Percentiles rank a stretch among this genome's conserved stretches.
phyloP scores from a whole-genome alignment of 495 filamentous ascomycete species.

The Entonaema liquescens region DNA sequence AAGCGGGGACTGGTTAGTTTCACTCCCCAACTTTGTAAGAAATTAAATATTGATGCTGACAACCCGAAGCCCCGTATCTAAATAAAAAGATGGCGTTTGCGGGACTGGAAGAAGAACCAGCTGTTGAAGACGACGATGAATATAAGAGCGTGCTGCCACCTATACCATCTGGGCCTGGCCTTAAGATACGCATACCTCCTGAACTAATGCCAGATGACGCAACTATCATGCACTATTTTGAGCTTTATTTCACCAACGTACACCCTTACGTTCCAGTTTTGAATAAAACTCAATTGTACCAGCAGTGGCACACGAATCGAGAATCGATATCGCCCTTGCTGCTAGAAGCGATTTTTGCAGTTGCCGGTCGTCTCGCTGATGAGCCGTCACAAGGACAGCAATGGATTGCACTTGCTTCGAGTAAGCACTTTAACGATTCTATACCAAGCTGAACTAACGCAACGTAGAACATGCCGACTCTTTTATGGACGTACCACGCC shows the following conservation, averaged over 20 bases:
- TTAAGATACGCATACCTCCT: conserved; percentile 86
- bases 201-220: conserved; percentile 93
- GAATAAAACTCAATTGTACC: conserved; percentile 83
- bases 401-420: conserved; percentile 92
- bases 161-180: conserved; percentile 69
- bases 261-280: conserved; percentile 97
- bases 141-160: conserved; percentile 69
- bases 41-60: conserved; percentile 10
- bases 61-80: conserved; percentile 78
- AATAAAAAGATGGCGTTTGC: conserved; percentile 68
- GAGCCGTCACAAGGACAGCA: conserved; percentile 86
- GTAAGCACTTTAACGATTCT: conserved; percentile 60
- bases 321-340: conserved; percentile 90
- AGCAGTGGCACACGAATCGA: conserved; percentile 89
- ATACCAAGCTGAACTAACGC: conserved; percentile 9
- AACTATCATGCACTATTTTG: conserved; percentile 84
- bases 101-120: conserved; percentile 72
- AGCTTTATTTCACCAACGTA: conserved; percentile 90
- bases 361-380: conserved; percentile 82
- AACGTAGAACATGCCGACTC: conserved; percentile 85
- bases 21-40: neutral
- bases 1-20: conserved; percentile 82
- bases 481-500: conserved; percentile 91
- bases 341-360: conserved; percentile 95
- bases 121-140: conserved; percentile 78